Evolutionary conservation across 129 eudicot genomes (phyloP).

Genomic region (Flaveria brownii): DNA sequence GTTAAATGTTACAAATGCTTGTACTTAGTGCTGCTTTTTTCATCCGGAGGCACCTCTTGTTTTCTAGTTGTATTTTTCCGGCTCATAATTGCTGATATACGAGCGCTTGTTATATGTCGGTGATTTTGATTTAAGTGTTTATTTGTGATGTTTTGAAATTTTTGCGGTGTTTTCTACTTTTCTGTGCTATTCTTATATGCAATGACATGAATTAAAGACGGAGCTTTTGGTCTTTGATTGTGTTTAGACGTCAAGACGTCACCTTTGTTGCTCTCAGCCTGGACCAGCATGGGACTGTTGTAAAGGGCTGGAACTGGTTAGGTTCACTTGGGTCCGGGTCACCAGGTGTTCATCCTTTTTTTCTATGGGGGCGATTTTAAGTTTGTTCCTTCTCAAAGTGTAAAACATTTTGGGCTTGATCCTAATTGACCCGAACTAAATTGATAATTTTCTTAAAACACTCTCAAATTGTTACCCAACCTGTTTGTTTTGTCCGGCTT

Average conservation of each 20-base stretch:
- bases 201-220: not conserved
- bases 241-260: not conserved
- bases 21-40: conserved; percentile 1
- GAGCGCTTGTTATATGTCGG: not conserved
- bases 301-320: too few relatives aligned
- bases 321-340: too few relatives aligned
- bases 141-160: not conserved
- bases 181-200: not conserved
- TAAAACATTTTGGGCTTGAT: too few relatives aligned
- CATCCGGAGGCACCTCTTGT: not conserved
- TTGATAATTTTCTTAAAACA: too few relatives aligned
- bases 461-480: too few relatives aligned
- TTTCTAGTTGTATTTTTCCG: not conserved
- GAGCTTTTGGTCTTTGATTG: not conserved
- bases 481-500: too few relatives aligned
- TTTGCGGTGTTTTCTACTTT: too few relatives aligned
- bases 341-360: too few relatives aligned
- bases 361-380: too few relatives aligned
- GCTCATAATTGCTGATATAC: conserved; percentile 7
- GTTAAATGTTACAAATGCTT: conserved; percentile 14
- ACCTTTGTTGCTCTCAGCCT: not conserved
- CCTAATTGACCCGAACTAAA: too few relatives aligned
- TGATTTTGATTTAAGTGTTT: not conserved
- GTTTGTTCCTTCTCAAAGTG: too few relatives aligned
- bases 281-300: not conserved